Percentiles rank a stretch among this genome's conserved stretches.
These are phyloP conservation scores for Nevesoporus exiguus DNA, from an alignment of 768 basidiomycete species.

Conservation along the genomic window DNA sequence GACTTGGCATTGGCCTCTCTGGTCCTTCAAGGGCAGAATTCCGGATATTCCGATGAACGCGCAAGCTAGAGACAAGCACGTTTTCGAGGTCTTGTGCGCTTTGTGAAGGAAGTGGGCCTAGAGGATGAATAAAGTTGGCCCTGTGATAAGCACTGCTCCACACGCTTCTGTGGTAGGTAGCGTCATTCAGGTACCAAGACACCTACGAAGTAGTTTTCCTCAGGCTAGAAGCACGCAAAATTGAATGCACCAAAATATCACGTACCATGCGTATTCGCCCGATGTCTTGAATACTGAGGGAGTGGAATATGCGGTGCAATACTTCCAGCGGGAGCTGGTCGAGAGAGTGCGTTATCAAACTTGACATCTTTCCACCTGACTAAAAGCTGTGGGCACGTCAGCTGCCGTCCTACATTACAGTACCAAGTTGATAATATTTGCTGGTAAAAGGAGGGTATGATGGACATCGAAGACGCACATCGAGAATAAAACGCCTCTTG, in stretches of 20 bases:
- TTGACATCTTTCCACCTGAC: background rate
- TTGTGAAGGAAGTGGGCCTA: slow-evolving; percentile 17
- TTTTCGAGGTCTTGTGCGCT: slow-evolving; percentile 14
- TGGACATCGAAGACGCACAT: too few species aligned
- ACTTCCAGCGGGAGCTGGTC: slow-evolving; percentile 15
- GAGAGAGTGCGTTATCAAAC: background rate
- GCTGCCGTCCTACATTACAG: background rate
- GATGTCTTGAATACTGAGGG: slow-evolving; percentile 17
- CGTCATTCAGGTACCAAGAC: slow-evolving; percentile 5
- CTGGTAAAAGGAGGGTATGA: background rate
- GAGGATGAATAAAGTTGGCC: slow-evolving; percentile 13
- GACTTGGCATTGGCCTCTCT: background rate
- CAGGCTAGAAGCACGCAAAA: too few species aligned
- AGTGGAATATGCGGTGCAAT: slow-evolving; percentile 4
- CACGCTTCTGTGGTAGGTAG: slow-evolving; percentile 7
- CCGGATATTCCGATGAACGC: slow-evolving; percentile 6
- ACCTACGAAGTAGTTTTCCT: slow-evolving; percentile 5
- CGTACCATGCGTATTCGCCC: slow-evolving; percentile 16
- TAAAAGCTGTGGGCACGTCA: background rate
- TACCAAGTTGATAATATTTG: background rate
- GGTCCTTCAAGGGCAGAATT: background rate
- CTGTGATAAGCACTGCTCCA: slow-evolving; percentile 18
- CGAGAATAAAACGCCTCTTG: too few species aligned
- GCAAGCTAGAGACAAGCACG: slow-evolving; percentile 8
- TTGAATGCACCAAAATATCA: background rate